A percentile compares a stretch with the other conserved stretches of the same genome.
These are phyloP conservation scores for Apium graveolens DNA, from an alignment of 129 eudicot genomes.

Conservation along the genomic window DNA sequence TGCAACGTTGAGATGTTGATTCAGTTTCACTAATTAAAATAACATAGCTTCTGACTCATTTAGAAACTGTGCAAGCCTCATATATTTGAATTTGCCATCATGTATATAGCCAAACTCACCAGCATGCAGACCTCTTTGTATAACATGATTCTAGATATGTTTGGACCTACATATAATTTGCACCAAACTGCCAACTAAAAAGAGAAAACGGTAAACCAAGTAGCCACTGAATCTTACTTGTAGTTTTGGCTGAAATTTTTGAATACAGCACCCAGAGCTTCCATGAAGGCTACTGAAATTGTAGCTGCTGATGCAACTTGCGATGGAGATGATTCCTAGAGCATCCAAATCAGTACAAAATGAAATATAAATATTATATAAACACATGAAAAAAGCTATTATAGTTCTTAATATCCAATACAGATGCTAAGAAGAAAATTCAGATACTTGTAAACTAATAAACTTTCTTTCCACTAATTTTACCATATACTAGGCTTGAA, in stretches of 20 bases:
- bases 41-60: neutral
- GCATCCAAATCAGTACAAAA: slow-evolving; percentile 11
- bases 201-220: neutral
- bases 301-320: slow-evolving; percentile 98
- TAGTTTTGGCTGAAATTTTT: slow-evolving; percentile 58
- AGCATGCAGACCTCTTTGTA: neutral
- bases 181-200: neutral
- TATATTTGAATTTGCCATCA: neutral
- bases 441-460: neutral
- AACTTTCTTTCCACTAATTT: neutral
- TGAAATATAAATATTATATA: neutral
- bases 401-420: neutral
- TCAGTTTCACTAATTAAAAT: slow-evolving; percentile 10
- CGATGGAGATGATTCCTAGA: slow-evolving; percentile 79
- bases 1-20: slow-evolving; percentile 27
- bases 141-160: neutral
- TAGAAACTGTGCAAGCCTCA: neutral
- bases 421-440: neutral
- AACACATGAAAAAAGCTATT: neutral
- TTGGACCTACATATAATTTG: neutral
- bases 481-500: neutral
- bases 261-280: slow-evolving; percentile 67
- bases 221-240: slow-evolving; percentile 36
- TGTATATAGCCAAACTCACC: neutral
- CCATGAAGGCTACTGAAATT: slow-evolving; percentile 84